Evolutionary conservation across 148 eudicot genomes (phyloP).

Genomic region (Rhododendron ferrugineum): DNA sequence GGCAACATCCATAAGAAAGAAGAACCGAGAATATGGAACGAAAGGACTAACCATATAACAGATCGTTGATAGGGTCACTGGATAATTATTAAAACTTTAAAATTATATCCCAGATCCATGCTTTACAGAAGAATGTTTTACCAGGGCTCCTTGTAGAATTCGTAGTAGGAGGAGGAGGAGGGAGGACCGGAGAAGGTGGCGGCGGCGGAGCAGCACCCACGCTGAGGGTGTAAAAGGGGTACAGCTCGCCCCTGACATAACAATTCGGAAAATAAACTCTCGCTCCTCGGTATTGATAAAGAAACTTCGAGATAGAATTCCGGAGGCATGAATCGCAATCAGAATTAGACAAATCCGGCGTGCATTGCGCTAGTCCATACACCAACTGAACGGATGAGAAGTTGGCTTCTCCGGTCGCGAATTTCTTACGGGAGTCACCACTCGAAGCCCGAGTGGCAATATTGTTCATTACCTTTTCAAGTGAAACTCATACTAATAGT

Average conservation of each 20-base stretch:
- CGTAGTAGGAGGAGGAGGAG: not conserved
- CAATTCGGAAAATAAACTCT: conserved; percentile 19
- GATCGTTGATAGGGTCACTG: not conserved
- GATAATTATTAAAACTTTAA: no score
- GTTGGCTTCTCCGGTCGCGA: conserved; percentile 1
- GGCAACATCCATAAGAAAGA: no score
- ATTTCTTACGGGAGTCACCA: conserved; percentile 20
- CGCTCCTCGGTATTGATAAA: conserved; percentile 10
- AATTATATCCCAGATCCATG: not conserved
- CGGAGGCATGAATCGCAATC: conserved; percentile 28
- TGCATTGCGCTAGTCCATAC: conserved; percentile 33
- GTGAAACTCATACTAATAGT: not conserved
- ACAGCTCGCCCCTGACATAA: conserved; percentile 16
- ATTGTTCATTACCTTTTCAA: not conserved
- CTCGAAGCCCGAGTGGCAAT: conserved; percentile 8
- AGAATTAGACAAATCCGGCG: conserved; percentile 20
- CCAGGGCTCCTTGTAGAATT: not conserved
- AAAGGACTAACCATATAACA: not conserved
- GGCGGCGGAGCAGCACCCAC: not conserved
- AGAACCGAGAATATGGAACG: not conserved
- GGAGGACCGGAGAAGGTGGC: not conserved
- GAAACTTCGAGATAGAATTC: not conserved
- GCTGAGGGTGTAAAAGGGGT: conserved; percentile 20
- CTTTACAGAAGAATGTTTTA: not conserved
- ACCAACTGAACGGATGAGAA: not conserved